Evolutionary conservation across 2,329 filamentous ascomycete species (phyloP), one percentile per base, ranked within the genome.

Genomic region (Paramyrothecium sp.): DNA sequence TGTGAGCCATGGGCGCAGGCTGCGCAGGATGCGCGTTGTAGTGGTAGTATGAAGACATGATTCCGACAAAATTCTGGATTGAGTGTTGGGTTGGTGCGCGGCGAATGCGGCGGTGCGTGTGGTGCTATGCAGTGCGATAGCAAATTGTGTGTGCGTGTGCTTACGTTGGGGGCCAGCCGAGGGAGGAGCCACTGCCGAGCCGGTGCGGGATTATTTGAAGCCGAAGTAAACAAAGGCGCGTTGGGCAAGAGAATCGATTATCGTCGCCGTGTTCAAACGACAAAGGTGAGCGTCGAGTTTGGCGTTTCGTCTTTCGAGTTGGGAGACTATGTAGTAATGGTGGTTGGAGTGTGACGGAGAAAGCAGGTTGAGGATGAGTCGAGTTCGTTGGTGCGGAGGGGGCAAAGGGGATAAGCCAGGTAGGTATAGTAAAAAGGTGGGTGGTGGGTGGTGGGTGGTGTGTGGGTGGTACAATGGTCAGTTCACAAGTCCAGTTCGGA

Each of bases 41-140:
- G 69, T 84, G 81, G 71, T 86, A 87, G 75, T 86, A 88, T 70
- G 81, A 78, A 76, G 86, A 84, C 85, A 88, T 87, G 74, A 74
- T 44, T 44, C 26, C 26, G 26, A 30, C 26, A 30, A 30, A 30
- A 30, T 30, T 30, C 10, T 4, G 26, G 4, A 10, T 30, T 30
- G 26, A 10, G 26, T 80, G 59, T 54, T 53, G 48, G 56, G 34
- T 56, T 63, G 55, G 54, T 54, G 41, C 30, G 52, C 50, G 16
- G 22, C 22, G 49, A 11, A 11, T 51, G 7, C 22, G 49, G 49
- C 21, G 49, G 33, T 51, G 23, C 21, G 33, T 51, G 49, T 22
- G 49, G 30, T 26, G 11, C n/a, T 30, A 26, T 30, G 19, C 22
- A 13, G 38, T 44, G 38, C 38, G 38, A 44, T 44, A 44, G 38